A percentile compares a stretch with the other conserved stretches of the same genome.
Conservation (phyloP, 192 early-diverging fungal genomes). For the Chytriomyces sp. region DNA sequence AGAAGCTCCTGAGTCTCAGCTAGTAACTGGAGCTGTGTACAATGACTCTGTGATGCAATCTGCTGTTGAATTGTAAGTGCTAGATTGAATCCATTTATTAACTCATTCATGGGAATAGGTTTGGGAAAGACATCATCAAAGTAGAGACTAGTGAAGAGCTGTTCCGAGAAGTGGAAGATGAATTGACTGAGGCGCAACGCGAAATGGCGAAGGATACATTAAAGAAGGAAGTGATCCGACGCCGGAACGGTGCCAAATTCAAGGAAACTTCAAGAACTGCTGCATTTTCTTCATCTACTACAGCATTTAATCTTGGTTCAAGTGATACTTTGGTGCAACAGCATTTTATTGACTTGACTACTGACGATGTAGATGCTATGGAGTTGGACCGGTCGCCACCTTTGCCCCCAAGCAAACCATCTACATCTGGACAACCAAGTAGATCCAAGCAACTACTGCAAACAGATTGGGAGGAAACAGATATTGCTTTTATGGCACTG, state of each 20-base stretch:
- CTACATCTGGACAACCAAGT: too few species aligned
- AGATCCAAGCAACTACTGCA: too few species aligned
- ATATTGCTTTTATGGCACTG: too few species aligned
- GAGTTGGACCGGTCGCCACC: too few species aligned
- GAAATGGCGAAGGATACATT: conserved; percentile 4
- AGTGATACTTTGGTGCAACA: too few species aligned
- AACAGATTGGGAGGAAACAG: too few species aligned
- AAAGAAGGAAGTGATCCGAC: conserved; percentile 18
- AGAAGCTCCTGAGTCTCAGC: conserved; percentile 7
- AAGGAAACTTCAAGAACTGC: too few species aligned
- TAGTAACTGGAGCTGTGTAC: conserved; percentile 12
- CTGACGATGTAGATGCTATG: too few species aligned
- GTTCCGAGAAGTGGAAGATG: conserved; percentile 30
- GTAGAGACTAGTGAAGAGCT: conserved; percentile 12
- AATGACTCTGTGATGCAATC: conserved; percentile 6
- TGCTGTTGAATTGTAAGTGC: background rate
- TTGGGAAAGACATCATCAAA: conserved; percentile 6
- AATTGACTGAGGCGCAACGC: conserved; percentile 28
- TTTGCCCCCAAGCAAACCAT: too few species aligned
- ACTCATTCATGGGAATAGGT: background rate
- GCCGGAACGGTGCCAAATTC: background rate
- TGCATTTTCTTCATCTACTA: too few species aligned
- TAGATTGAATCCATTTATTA: background rate
- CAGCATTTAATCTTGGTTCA: too few species aligned
- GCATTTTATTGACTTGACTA: too few species aligned